Percentiles rank a stretch among this genome's conserved stretches.
These are phyloP conservation scores for Suhomyces sp. DNA, from an alignment of 805 yeast species.

Conservation along the genomic window DNA sequence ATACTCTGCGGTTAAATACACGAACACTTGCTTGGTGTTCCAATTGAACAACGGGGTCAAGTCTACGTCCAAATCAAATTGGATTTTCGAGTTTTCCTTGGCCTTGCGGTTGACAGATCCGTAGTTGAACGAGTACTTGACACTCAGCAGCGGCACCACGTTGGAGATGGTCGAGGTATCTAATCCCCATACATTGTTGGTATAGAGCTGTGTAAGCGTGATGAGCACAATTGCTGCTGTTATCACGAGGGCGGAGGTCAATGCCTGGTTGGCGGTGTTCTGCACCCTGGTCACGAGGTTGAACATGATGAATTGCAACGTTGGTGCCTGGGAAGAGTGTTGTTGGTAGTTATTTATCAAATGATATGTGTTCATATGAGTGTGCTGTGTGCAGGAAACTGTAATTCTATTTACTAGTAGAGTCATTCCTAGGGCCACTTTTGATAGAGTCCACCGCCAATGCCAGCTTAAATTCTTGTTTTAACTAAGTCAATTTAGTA, in stretches of 20 bases:
- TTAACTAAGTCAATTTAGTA: no score
- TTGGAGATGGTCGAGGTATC: slow-evolving; percentile 38
- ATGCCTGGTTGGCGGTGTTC: slow-evolving; percentile 50
- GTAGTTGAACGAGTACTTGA: slow-evolving; percentile 57
- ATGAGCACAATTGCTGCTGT: slow-evolving; percentile 47
- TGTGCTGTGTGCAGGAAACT: neutral
- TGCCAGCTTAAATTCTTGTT: no score
- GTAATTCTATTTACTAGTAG: no score
- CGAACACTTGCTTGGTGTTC: slow-evolving; percentile 97
- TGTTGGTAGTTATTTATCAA: no score
- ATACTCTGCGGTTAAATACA: slow-evolving; percentile 85
- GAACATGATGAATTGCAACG: slow-evolving; percentile 26
- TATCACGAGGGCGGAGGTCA: slow-evolving; percentile 51
- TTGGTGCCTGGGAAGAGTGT: no score
- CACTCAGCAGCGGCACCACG: slow-evolving; percentile 36
- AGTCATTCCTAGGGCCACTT: no score
- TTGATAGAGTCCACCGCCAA: no score
- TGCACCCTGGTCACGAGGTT: slow-evolving; percentile 42
- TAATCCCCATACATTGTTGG: slow-evolving; percentile 44
- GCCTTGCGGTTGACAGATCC: slow-evolving; percentile 68
- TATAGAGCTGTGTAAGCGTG: slow-evolving; percentile 49
- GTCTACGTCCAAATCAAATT: slow-evolving; percentile 74
- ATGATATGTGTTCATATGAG: neutral
- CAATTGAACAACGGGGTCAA: slow-evolving; percentile 82
- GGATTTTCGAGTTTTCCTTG: slow-evolving; percentile 72